Conservation (phyloP, 164 flowering plant genomes). For the Berberis vulgaris region DNA sequence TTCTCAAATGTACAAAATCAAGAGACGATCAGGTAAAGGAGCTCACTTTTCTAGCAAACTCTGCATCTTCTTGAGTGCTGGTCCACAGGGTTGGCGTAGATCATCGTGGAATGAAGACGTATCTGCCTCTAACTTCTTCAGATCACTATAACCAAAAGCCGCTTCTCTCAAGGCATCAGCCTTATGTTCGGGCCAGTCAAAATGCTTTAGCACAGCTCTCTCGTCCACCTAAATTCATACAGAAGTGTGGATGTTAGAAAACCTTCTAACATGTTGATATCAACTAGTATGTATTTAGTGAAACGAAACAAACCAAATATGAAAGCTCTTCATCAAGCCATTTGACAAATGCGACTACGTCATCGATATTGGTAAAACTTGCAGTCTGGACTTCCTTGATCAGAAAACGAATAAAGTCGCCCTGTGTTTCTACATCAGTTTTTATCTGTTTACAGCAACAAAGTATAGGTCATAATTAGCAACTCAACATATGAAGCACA, state of each 20-base stretch:
- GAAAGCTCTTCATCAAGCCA: constrained; percentile 99
- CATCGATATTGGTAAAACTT: constrained; percentile 70
- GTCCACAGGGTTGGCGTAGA: constrained; percentile 60
- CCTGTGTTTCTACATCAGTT: constrained; percentile 87
- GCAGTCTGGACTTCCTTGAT: constrained; percentile 85
- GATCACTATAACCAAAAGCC: constrained; percentile 84
- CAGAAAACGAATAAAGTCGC: constrained; percentile 80
- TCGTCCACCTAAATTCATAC: constrained; percentile 69
- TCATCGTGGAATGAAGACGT: constrained; percentile 53
- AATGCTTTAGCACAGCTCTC: constrained; percentile 94
- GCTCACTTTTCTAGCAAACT: constrained; percentile 73
- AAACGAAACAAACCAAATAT: constrained; percentile 43
- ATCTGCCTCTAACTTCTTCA: constrained; percentile 80
- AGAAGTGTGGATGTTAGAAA: not conserved
- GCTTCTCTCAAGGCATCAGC: constrained; percentile 96
- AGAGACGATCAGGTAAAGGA: too few species aligned
- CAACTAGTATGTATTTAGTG: not conserved
- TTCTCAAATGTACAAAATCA: too few species aligned
- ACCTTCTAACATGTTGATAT: too few species aligned
- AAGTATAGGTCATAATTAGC: too few species aligned
- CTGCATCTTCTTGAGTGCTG: constrained; percentile 89
- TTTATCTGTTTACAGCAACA: constrained; percentile 49
- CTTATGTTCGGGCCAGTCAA: constrained; percentile 94
- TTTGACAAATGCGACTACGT: constrained; percentile 83
- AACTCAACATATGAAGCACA: too few species aligned